phyloP scores from a whole-genome alignment of 2,329 filamentous ascomycete genomes.

The Ceratocystis colombiana region DNA sequence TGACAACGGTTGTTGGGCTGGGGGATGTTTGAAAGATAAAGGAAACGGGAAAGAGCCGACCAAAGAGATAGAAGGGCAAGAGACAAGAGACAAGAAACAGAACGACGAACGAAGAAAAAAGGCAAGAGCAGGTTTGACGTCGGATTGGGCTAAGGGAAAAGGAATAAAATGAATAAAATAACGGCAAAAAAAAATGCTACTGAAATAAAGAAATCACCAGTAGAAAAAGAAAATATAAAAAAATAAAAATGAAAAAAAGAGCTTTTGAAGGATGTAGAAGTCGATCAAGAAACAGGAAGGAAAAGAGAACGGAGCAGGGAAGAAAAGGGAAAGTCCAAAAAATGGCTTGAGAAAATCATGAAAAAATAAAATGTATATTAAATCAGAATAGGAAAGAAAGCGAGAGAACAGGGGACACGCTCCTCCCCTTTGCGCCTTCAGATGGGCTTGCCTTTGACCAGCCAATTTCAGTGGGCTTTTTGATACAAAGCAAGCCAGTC shows the following conservation, averaged over 20 bases:
- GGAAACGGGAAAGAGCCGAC: slow-evolving; percentile 4
- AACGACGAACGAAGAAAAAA: neutral
- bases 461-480: neutral
- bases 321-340: neutral
- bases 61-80: too few species aligned
- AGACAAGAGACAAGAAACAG: too few species aligned
- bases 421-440: too few species aligned
- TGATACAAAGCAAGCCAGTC: slow-evolving; percentile 1
- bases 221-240: neutral
- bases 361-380: too few species aligned
- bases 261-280: neutral
- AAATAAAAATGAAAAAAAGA: neutral
- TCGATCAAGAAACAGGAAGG: neutral
- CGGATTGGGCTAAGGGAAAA: neutral
- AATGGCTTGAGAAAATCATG: neutral
- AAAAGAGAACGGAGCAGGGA: neutral
- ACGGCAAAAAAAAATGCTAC: neutral
- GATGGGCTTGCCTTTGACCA: neutral
- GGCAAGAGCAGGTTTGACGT: neutral
- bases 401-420: too few species aligned
- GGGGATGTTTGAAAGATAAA: slow-evolving; percentile 6
- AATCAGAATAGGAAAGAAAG: too few species aligned
- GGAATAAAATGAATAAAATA: neutral
- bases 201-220: neutral
- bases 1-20: slow-evolving; percentile 13